Evolutionary conservation across 768 basidiomycete species (phyloP).

Genomic region (Pholiota microspora): DNA sequence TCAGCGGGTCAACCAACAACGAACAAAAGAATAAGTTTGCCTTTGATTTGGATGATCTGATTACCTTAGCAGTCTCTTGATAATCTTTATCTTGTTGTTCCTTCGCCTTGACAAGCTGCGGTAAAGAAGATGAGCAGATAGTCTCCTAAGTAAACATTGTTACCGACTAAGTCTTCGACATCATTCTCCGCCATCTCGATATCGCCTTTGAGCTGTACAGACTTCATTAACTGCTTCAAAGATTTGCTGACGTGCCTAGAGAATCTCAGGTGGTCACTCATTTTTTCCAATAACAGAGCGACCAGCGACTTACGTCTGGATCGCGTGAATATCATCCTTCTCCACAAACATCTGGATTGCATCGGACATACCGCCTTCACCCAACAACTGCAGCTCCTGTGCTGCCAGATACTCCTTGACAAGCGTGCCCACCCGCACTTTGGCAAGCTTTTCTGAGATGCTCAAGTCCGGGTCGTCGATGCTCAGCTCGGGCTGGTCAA

Average conservation of each 20-base stretch:
- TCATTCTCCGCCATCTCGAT: slow-evolving; percentile 61
- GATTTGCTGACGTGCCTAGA: slow-evolving; percentile 63
- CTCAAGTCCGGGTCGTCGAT: slow-evolving; percentile 74
- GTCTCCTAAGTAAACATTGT: background rate
- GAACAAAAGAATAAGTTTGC: slow-evolving; percentile 27
- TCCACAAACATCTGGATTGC: slow-evolving; percentile 96
- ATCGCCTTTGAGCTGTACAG: slow-evolving; percentile 62
- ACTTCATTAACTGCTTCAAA: slow-evolving; percentile 62
- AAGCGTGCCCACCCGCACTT: slow-evolving; percentile 82
- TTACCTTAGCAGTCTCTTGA: slow-evolving; percentile 39
- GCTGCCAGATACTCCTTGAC: slow-evolving; percentile 91
- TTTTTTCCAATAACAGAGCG: too few species aligned
- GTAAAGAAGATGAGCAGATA: background rate
- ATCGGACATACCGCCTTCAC: slow-evolving; percentile 88
- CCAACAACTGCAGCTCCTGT: slow-evolving; percentile 90
- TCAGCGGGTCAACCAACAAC: too few species aligned
- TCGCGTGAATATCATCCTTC: slow-evolving; percentile 95
- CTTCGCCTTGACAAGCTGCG: slow-evolving; percentile 67
- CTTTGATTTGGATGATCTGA: slow-evolving; percentile 41
- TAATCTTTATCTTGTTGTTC: slow-evolving; percentile 68
- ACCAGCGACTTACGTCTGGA: slow-evolving; percentile 64
- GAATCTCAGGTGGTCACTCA: too few species aligned
- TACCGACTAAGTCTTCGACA: slow-evolving; percentile 67
- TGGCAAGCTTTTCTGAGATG: slow-evolving; percentile 71
- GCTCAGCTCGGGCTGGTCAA: slow-evolving; percentile 77